Base-by-base conservation (phyloP, 345 rosid species). In the Eucalyptus melliodora region DNA sequence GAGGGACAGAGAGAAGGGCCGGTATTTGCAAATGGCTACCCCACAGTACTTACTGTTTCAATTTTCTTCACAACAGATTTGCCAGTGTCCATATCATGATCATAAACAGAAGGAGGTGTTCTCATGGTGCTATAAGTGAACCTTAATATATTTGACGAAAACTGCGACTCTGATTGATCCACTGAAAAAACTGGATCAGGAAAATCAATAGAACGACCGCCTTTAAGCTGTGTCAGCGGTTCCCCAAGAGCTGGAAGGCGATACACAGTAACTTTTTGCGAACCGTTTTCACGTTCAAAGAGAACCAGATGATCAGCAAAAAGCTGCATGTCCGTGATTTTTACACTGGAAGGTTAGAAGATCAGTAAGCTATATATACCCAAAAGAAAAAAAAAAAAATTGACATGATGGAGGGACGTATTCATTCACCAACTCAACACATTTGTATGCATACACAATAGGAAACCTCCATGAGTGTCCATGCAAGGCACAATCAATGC, bases 61-160 rank as follows among this genome's bases (percentile, higher is more conserved):
- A 94, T 92, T 94, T 96, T 97, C 98, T 97, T 96, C 92, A 93
- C 87, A 90, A 95, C 98, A 88, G 96, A 95, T 91, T 86, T 91
- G 85, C 96, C 97, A 27, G 92, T 93, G 83, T 95, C 93, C 98
- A 97, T 94, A 89, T 97, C 98, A 90, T 96, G 94, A 90, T 96
- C 97, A 44, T 96, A 96, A n/a, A 94, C 96, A 88, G 98, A 96
- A 72, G 89, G 92, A 86, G 99, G 99, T 16, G 96, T 97, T 93
- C 93, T 94, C 98, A 97, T 10, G 60, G 99, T 95, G 92, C 96
- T 95, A 93, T 97, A 97, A 89, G 91, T 69, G 90, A 95, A 97
- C 92, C 99, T 94, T 90, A 97, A 92, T 92, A 97, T 94, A 90
- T 89, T 90, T 88, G 98, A 96, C 40, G 92, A 91, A 93, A 94